Evolutionary conservation across 495 filamentous ascomycete species (phyloP), one percentile per base, ranked within the genome.

Genomic region (Parathielavia appendiculata): DNA sequence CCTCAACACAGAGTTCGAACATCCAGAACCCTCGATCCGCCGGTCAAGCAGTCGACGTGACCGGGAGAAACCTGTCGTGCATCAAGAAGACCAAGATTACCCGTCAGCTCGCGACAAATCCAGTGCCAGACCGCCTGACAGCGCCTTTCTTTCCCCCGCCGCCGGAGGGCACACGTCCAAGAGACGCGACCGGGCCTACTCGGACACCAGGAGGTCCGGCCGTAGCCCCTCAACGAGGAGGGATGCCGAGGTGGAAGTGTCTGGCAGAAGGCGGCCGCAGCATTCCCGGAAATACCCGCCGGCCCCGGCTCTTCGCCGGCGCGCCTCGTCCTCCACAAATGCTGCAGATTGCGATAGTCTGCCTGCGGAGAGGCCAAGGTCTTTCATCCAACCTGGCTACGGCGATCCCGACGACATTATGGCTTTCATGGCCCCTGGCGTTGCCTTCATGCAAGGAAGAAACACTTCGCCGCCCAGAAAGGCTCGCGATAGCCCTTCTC

Each of bases 101-200:
- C n/a, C 38, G 4, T 32, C 22, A 20, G 56, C 54, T 43, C 53
- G 40, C 7, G 66, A 60, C 2, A 63, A 36, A 8, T 32, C 30
- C 14, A 59, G 54, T 43, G 35, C 56, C 16, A 54, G 48, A 23
- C 51, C 53, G 19, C 34, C 54, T 16, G 71, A 73, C 13, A 70
- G 69, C 56, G 69, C 66, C 50, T 71, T 70, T 35, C 47, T 66
- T 10, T 61, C 63, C 7, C 67, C 74, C 23, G 54, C 72, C 36
- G 59, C 72, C 11, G 70, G 75, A 56, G 71, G 70, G 54, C 64
- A 76, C 12, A 60, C 62, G 0, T 64, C 68, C 4, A 64, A 66
- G 17, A 68, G 71, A 17, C 71, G 75, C 6, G 74, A 76, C n/a
- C 64, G 73, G 17, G 62, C 67, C 1, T 77, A 77, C 41, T 71